Base-by-base conservation (phyloP, 2,329 filamentous ascomycete genomes). In the Penicillium brevicompactum region DNA sequence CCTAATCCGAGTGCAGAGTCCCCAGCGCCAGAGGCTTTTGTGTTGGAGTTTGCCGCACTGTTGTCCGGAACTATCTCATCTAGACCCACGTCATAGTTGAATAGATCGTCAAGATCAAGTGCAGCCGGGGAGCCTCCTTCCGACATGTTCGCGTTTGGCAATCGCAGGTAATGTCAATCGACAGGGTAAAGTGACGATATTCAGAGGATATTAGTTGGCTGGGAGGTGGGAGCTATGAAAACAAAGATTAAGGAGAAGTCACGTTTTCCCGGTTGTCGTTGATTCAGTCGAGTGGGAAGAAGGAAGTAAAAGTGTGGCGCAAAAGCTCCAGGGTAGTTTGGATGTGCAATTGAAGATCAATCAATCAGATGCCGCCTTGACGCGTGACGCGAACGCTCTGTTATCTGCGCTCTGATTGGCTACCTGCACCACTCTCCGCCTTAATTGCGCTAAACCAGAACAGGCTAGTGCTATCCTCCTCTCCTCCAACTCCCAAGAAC, bases 1-100 rank as follows among this genome's bases (percentile, higher is more conserved):
- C 92, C 92, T 2, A 96, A 76, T 1, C 80, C 81, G 8, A 78
- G 80, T 27, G 81, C 80, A 62, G 83, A 82, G 56, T 73, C 70
- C 22, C 51, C 66, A 43, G 53, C 51, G 31, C 59, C 49, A 42
- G 56, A 51, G 22, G 50, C 60, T 24, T 63, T 71, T 49, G 64
- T 46, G 51, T 67, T 59, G 27, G 55, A 46, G 10, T 51, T 64
- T 32, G 58, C 47, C 14, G 48, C 47, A 46, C 60, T 49, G 38
- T 69, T 48, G 63, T 78, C 75, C 50, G 75, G 71, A 31, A 82
- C 72, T 51, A 83, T 75, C 44, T 81, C 76, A 54, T 80, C 80
- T 56, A 80, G 77, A 7, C 74, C 86, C 10, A 87, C 79, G 63
- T 91, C 87, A 69, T 93, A 93, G 65, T 92, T 85, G 64, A 94